These are phyloP conservation scores for Paramecium biaurelia DNA, from an alignment of 73 alveolate species.

Conservation along the genomic window DNA sequence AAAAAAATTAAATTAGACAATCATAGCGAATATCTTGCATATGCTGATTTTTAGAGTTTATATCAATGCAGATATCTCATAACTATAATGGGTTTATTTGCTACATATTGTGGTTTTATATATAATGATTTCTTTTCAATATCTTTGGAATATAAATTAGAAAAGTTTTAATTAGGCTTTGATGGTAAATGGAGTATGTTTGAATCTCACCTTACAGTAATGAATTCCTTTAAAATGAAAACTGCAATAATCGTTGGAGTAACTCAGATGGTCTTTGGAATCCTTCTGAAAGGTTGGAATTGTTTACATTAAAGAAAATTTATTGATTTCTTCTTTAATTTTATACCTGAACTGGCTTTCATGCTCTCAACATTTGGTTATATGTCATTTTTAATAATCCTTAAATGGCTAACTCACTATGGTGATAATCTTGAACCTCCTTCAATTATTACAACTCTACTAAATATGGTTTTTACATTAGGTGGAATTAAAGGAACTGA, in stretches of 20 bases:
- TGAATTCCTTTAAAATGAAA: conserved; percentile 96
- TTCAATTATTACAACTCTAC: conserved; percentile 87
- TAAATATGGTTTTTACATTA: conserved; percentile 83
- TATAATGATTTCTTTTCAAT: conserved; percentile 80
- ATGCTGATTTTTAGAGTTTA: conserved; percentile 45
- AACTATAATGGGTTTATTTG: conserved; percentile 76
- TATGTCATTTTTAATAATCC: conserved; percentile 88
- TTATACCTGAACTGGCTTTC: conserved; percentile 93
- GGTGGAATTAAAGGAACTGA: conserved; percentile 41
- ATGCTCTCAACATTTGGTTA: conserved; percentile 89
- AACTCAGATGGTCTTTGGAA: conserved; percentile 95
- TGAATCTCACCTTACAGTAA: conserved; percentile 79
- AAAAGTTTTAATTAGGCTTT: conserved; percentile 87
- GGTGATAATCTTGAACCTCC: conserved; percentile 83
- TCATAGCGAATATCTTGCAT: conserved; percentile 61
- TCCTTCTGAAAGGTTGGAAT: conserved; percentile 90
- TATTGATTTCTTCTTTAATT: conserved; percentile 86
- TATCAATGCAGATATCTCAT: conserved; percentile 69
- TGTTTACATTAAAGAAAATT: conserved; percentile 81
- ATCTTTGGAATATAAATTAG: conserved; percentile 63
- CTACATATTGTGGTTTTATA: conserved; percentile 77
- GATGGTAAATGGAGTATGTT: conserved; percentile 96
- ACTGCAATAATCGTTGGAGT: conserved; percentile 96
- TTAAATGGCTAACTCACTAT: conserved; percentile 93
- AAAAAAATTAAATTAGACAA: not conserved